These are phyloP conservation scores for Globisporangium mamillatum DNA, from an alignment of 352 stramenopile species.

Conservation along the genomic window DNA sequence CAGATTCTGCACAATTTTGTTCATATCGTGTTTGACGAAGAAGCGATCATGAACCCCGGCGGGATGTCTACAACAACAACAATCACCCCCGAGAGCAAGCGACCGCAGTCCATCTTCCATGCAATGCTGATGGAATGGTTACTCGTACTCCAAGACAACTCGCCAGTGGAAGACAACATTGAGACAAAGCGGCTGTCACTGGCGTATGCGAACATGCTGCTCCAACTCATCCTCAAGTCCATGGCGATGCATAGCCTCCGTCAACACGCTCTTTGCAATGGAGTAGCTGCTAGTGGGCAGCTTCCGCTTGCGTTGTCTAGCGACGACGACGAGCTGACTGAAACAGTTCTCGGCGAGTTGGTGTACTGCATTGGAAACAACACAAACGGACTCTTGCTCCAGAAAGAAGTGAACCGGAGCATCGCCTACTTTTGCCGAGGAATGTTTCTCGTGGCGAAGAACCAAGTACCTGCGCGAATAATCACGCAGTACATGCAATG, in stretches of 20 bases:
- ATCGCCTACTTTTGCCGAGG: constrained; percentile 52
- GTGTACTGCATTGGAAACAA: constrained; percentile 30
- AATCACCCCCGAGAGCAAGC: constrained; percentile 8
- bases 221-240: constrained; percentile 69
- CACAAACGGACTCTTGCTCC: constrained; percentile 38
- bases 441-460: constrained; percentile 54
- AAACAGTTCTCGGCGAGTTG: constrained; percentile 44
- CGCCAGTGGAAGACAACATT: constrained; percentile 32
- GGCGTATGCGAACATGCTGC: constrained; percentile 44
- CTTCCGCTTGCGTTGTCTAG: constrained; percentile 14
- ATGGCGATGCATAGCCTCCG: constrained; percentile 46
- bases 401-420: constrained; percentile 71
- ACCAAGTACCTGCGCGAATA: constrained; percentile 36
- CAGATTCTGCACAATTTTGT: constrained; percentile 54
- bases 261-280: constrained; percentile 1
- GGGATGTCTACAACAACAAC: constrained; percentile 1
- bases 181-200: constrained; percentile 49
- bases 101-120: constrained; percentile 30
- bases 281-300: background rate
- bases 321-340: constrained; percentile 42
- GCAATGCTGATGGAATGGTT: constrained; percentile 56
- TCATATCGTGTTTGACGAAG: constrained; percentile 56
- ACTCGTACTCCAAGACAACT: constrained; percentile 43
- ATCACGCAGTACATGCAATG: constrained; percentile 43
- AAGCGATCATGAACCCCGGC: constrained; percentile 15